phyloP scores from a whole-genome alignment of 176 grass and related monocot genomes.

The Carex pumila region DNA sequence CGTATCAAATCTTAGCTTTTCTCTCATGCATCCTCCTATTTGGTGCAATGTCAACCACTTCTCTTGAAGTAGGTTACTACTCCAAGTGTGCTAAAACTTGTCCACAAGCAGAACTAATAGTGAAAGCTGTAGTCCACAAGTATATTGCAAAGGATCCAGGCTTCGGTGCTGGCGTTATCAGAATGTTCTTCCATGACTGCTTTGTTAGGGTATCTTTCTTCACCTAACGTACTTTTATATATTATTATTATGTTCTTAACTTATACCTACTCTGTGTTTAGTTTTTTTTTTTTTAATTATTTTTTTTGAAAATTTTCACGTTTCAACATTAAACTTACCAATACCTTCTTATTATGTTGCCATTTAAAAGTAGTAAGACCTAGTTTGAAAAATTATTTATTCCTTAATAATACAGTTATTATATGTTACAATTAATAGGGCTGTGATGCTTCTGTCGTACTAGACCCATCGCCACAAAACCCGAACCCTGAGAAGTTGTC shows the following conservation, averaged over 20 bases:
- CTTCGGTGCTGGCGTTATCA: constrained; percentile 45
- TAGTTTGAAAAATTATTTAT: not conserved
- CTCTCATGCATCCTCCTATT: not conserved
- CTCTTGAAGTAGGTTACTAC: constrained; percentile 54
- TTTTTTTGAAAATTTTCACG: too few species aligned
- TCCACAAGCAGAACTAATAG: constrained; percentile 35
- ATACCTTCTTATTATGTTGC: too few species aligned
- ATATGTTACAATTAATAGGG: constrained; percentile 20
- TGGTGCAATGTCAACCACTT: not conserved
- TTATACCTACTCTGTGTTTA: too few species aligned
- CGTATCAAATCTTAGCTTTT: not conserved
- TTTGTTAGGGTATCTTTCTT: constrained; percentile 36
- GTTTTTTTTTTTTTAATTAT: too few species aligned
- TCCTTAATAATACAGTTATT: not conserved
- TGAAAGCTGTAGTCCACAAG: constrained; percentile 30
- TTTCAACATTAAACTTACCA: too few species aligned
- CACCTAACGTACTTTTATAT: too few species aligned
- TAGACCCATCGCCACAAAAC: constrained; percentile 18
- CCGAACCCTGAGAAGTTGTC: constrained; percentile 33
- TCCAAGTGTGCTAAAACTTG: constrained; percentile 16
- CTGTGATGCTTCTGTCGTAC: constrained; percentile 45
- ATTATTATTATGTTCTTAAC: not conserved
- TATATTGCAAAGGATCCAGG: constrained; percentile 32
- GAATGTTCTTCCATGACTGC: constrained; percentile 76
- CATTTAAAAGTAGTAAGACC: not conserved